These are phyloP conservation scores for Fusarium lyarnte DNA, from an alignment of 2,329 filamentous ascomycete genomes.

Conservation along the genomic window DNA sequence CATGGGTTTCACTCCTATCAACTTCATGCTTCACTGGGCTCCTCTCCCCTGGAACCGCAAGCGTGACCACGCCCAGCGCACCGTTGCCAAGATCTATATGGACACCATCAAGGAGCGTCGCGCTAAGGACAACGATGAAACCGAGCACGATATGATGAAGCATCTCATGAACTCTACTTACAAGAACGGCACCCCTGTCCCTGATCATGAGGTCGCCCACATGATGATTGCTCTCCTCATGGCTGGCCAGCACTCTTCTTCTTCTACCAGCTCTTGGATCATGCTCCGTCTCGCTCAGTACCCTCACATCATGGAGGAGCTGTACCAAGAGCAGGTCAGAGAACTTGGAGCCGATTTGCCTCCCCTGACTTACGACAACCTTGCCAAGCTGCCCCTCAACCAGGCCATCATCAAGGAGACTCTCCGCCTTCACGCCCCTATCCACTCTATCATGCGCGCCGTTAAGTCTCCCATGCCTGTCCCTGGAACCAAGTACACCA, in stretches of 20 bases:
- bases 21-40: conserved; percentile 90
- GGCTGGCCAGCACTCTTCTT: conserved; percentile 91
- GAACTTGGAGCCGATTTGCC: conserved; percentile 79
- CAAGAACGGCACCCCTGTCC: conserved; percentile 82
- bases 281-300: conserved; percentile 81
- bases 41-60: conserved; percentile 88
- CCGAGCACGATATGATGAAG: conserved; percentile 83
- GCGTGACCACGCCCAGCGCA: conserved; percentile 81
- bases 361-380: conserved; percentile 77
- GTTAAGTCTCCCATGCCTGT: conserved; percentile 90
- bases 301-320: conserved; percentile 80
- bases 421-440: conserved; percentile 88
- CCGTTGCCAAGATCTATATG: conserved; percentile 83
- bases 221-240: conserved; percentile 96
- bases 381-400: conserved; percentile 83
- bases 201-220: conserved; percentile 85
- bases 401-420: conserved; percentile 90
- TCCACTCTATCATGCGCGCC: conserved; percentile 93
- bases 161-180: conserved; percentile 87
- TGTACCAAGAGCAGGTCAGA: conserved; percentile 82
- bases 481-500: conserved; percentile 81
- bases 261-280: conserved; percentile 86
- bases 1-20: conserved; percentile 88
- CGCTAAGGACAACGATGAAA: conserved; percentile 58
- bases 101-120: conserved; percentile 81